Evolutionary conservation across 495 filamentous ascomycete species (phyloP).

Genomic region (Jackrogersella multiformis): DNA sequence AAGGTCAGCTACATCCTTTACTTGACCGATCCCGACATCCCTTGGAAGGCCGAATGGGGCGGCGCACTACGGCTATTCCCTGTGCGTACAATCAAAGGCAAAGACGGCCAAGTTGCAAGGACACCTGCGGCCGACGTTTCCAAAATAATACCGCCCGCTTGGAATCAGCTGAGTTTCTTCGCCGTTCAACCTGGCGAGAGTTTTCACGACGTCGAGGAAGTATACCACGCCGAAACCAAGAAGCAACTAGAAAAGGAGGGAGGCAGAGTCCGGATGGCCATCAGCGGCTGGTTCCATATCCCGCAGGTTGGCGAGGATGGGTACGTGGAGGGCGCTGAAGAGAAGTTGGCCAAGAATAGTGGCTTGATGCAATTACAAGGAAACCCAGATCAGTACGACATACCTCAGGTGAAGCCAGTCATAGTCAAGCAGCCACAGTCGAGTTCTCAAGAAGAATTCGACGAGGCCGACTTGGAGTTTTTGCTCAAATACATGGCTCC

Average conservation of each 20-base stretch:
- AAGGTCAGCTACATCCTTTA: conserved; percentile 97
- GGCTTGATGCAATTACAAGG: conserved; percentile 90
- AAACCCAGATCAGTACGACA: conserved; percentile 86
- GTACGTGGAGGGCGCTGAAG: conserved; percentile 86
- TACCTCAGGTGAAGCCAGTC: conserved; percentile 71
- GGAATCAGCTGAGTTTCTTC: conserved; percentile 98
- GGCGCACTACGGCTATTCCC: conserved; percentile 91
- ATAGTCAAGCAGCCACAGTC: conserved; percentile 57
- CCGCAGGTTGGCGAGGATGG: conserved; percentile 96
- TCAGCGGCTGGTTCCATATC: conserved; percentile 99
- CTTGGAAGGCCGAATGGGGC: conserved; percentile 94
- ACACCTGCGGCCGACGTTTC: conserved; percentile 78
- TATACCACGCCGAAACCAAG: conserved; percentile 72
- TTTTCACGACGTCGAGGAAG: conserved; percentile 99
- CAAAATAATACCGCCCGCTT: conserved; percentile 88
- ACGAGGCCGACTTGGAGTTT: conserved; percentile 82
- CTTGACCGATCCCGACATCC: conserved; percentile 87
- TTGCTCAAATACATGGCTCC: conserved; percentile 88
- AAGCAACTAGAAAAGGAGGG: conserved; percentile 67
- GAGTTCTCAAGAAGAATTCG: conserved; percentile 64
- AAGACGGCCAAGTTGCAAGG: conserved; percentile 73
- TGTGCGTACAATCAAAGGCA: conserved; percentile 67
- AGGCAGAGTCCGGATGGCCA: conserved; percentile 89
- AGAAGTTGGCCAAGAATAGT: conserved; percentile 85
- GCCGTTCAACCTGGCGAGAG: conserved; percentile 96